Evolutionary conservation across 345 rosid species (phyloP).

Genomic region (Euclidium syriacum): DNA sequence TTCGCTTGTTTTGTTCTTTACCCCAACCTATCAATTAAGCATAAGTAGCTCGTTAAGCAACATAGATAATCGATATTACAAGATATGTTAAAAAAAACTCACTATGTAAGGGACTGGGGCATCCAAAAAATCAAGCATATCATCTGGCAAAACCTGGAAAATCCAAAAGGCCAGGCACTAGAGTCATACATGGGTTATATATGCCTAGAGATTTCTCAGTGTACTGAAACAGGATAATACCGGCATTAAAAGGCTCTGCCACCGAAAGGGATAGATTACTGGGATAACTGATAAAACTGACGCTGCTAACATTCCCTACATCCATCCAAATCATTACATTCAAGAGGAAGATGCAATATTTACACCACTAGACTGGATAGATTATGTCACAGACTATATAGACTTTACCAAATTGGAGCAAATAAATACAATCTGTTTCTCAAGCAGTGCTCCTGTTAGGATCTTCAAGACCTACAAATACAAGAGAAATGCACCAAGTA

Average conservation of each 20-base stretch:
- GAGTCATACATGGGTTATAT: not conserved
- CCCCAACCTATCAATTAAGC: slow-evolving; percentile 64
- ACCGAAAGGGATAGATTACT: slow-evolving; percentile 79
- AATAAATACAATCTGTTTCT: slow-evolving; percentile 80
- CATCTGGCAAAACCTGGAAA: slow-evolving; percentile 90
- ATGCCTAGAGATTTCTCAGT: not conserved
- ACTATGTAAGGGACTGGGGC: slow-evolving; percentile 96
- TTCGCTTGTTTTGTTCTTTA: slow-evolving; percentile 72
- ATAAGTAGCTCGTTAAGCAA: slow-evolving; percentile 11
- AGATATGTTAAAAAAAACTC: slow-evolving; percentile 32
- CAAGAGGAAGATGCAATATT: not conserved
- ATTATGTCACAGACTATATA: not conserved
- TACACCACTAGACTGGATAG: not conserved
- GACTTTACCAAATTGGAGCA: slow-evolving; percentile 92
- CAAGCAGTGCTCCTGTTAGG: slow-evolving; percentile 79
- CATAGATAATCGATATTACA: not conserved
- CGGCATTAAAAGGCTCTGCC: slow-evolving; percentile 98
- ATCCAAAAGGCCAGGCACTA: slow-evolving; percentile 18
- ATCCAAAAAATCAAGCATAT: slow-evolving; percentile 93
- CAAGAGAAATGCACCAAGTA: not conserved
- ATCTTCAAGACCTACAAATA: slow-evolving; percentile 64
- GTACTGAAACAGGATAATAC: slow-evolving; percentile 32
- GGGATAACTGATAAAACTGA: slow-evolving; percentile 70
- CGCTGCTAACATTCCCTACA: slow-evolving; percentile 84
- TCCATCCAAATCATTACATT: not conserved